phyloP scores from a whole-genome alignment of 768 basidiomycete genomes.

The Pisolithus albus region DNA sequence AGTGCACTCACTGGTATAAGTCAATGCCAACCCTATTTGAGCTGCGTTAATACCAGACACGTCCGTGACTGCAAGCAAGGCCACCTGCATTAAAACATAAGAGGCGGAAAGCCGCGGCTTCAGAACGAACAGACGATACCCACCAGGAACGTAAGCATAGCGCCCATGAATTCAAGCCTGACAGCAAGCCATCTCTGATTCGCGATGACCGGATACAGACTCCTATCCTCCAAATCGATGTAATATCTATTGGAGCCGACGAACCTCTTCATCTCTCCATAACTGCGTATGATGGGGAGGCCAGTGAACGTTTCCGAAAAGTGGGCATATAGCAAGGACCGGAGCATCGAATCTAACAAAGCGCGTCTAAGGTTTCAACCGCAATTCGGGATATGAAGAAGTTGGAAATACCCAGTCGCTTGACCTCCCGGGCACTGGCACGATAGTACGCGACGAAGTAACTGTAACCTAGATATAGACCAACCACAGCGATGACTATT shows the following conservation, averaged over 20 bases:
- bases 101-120: too few relatives aligned
- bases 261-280: constrained; percentile 58
- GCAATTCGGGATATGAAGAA: background rate
- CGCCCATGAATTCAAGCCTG: constrained; percentile 65
- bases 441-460: constrained; percentile 67
- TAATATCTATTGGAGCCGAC: constrained; percentile 55
- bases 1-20: constrained; percentile 45
- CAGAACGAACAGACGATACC: constrained; percentile 8
- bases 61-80: constrained; percentile 54
- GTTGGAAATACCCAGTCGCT: constrained; percentile 36
- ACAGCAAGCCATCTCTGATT: constrained; percentile 75
- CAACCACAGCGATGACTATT: constrained; percentile 46
- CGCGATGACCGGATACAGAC: constrained; percentile 55
- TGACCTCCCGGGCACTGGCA: constrained; percentile 65
- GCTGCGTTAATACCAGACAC: constrained; percentile 55
- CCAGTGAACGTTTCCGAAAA: constrained; percentile 75
- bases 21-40: constrained; percentile 65
- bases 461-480: constrained; percentile 53
- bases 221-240: constrained; percentile 71
- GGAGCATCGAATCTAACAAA: constrained; percentile 55
- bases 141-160: constrained; percentile 48
- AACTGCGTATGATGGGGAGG: constrained; percentile 65
- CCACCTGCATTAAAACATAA: constrained; percentile 38
- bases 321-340: constrained; percentile 69
- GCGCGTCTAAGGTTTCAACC: background rate